Evolutionary conservation across 352 stramenopile genomes (phyloP), one percentile per base, ranked within the genome.

Genomic region (Phytopythium aichiense): DNA sequence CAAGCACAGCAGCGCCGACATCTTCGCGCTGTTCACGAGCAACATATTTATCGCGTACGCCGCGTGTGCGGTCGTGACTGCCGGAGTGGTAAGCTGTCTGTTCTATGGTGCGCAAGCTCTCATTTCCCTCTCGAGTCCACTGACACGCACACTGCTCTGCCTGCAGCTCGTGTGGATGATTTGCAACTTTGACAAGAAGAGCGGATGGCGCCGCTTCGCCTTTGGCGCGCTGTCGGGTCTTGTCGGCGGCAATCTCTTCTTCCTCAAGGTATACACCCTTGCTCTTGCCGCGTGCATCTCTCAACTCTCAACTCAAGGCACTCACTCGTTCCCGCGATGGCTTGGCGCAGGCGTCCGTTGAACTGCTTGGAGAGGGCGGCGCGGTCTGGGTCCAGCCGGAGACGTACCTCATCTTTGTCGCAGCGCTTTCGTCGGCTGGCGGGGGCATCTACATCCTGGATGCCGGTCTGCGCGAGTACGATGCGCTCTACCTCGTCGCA

Each of bases 201-300:
- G 81, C 45, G 78, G 76, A 4, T 91, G 78, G 68, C 81, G 84
- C 23, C 81, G 86, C 40, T 95, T 95, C 66, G 86, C 84, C 28
- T 95, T 88, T 42, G 86, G 86, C 23, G 86, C 86, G 9, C 66
- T 95, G 1, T 92, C 86, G 4, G 86, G 86, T 20, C 70, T 93
- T 11, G 79, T 93, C 23, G 86, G 86, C n/a, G 86, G 86, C 59
- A 95, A 95, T 51, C 73, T 95, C 23, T 95, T 77, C 71, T 95
- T 95, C 60, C 77, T 92, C 60, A 94, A 94, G 80, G 85, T 92
- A 49, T n/a, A 55, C 31, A 18, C 20, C 6, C 20, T 37, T 22
- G 23, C 23, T 52, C n/a, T 4, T 35, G 22, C 48, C 13, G 20
- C 40, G 1, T 12, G 18, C n/a, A 23, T 49, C 42, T 48, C 16